phyloP scores from a whole-genome alignment of 129 eudicot genomes.

The Flaveria ramosissima region DNA sequence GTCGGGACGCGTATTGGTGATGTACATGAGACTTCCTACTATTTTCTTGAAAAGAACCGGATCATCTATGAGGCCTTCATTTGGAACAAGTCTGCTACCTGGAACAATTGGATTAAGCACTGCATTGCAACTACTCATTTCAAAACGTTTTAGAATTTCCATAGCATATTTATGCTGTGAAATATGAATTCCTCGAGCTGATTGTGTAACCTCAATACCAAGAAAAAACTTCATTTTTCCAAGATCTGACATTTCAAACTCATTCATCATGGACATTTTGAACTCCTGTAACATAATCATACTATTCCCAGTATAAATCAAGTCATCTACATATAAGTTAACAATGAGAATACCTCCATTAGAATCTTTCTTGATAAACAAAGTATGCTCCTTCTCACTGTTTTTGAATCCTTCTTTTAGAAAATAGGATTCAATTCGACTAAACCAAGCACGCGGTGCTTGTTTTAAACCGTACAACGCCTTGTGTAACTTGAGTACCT shows the following conservation, averaged over 20 bases:
- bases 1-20: too few species aligned
- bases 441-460: not conserved
- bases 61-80: too few species aligned
- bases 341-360: not conserved
- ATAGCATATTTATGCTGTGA: not conserved
- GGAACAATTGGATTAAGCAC: not conserved
- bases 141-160: not conserved
- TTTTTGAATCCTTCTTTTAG: too few species aligned
- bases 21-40: too few species aligned
- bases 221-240: not conserved
- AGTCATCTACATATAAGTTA: not conserved
- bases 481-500: not conserved
- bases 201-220: not conserved
- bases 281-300: not conserved
- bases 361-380: too few species aligned
- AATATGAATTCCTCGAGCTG: not conserved
- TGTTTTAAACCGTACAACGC: not conserved
- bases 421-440: too few species aligned
- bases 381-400: too few species aligned
- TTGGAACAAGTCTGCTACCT: too few species aligned
- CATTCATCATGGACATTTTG: not conserved
- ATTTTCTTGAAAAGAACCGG: too few species aligned
- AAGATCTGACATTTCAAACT: not conserved
- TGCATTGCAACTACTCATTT: not conserved
- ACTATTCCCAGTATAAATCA: not conserved